Evolutionary conservation across 495 filamentous ascomycete species (phyloP), one percentile per base, ranked within the genome.

Genomic region (Parathielavia appendiculata): DNA sequence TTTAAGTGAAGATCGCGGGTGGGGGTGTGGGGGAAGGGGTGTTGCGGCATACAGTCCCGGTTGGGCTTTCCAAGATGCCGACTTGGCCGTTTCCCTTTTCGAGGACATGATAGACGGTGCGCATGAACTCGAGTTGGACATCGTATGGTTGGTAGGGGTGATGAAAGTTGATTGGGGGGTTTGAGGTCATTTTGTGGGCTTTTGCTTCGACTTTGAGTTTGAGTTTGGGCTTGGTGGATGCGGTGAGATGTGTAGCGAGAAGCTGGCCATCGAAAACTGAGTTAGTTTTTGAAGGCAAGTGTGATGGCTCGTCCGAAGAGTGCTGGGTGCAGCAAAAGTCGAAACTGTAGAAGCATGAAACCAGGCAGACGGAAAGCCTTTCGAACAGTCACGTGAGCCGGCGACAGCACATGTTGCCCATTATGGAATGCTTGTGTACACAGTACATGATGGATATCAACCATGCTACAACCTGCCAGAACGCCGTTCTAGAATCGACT

Each of bases 31-130:
- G n/a, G n/a, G 47, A 16, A 36, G 14, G 48, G 38, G 16, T 22
- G 41, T 22, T 14, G 20, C 14, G 32, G 68, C 76, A 49, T 74
- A 84, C 83, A 13, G 82, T 85, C 23, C 82, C 93, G 57, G 93
- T 97, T 45, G 93, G 93, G 55, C 89, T 95, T 70, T 98, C 93
- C 48, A 98, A 86, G 55, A 98, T 91, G 17, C 90, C 93, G 35
- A 97, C 79, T 52, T 78, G 89, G 5, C 89, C 88, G 41, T 75
- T 85, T 26, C 89, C 88, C 45, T 84, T 76, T 63, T 96, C 86
- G 30, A 97, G 81, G 48, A 89, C 89, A 30, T 82, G 72, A 63
- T 97, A 98, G 12, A 95, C 77, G 2, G 88, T 82, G 51, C 79
- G 84, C 93, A 98, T 98, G 66, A 98, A 93, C 59, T 90, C 75